Percentiles rank a stretch among this genome's conserved stretches.
Evolutionary conservation across 2,329 filamentous ascomycete species (phyloP).

Genomic region (Aspergillus oerlinghausenensis): DNA sequence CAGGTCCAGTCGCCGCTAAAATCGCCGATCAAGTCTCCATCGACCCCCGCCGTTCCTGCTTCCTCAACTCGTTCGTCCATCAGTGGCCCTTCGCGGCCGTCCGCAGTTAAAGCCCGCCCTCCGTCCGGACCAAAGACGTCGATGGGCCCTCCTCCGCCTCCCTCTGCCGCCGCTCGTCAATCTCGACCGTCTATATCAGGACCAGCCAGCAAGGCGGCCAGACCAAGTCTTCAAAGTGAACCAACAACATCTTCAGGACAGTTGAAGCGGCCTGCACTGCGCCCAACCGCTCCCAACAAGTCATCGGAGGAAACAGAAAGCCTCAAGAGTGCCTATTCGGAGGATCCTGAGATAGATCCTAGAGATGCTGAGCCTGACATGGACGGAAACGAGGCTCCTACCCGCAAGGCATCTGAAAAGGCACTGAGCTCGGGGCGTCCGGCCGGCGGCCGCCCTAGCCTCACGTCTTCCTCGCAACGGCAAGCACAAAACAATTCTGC

Average conservation of each 20-base stretch:
- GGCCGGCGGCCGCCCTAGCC: slow-evolving; percentile 22
- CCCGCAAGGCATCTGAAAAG: slow-evolving; percentile 20
- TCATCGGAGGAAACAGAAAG: slow-evolving; percentile 24
- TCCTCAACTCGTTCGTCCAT: slow-evolving; percentile 42
- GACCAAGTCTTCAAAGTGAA: slow-evolving; percentile 26
- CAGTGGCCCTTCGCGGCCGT: slow-evolving; percentile 52
- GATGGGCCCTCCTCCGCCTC: slow-evolving; percentile 59
- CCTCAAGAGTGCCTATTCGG: slow-evolving; percentile 22
- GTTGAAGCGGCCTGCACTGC: slow-evolving; percentile 33
- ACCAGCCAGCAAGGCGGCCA: slow-evolving; percentile 28
- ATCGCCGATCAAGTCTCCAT: slow-evolving; percentile 73
- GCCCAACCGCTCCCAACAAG: slow-evolving; percentile 23
- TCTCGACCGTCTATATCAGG: slow-evolving; percentile 39
- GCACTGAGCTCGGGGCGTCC: slow-evolving; percentile 21
- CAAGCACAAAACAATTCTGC: slow-evolving; percentile 39
- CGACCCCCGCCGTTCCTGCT: slow-evolving; percentile 53
- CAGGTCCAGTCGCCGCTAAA: slow-evolving; percentile 65
- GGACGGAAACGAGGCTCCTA: slow-evolving; percentile 15
- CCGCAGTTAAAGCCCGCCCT: slow-evolving; percentile 50
- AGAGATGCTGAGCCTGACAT: slow-evolving; percentile 20
- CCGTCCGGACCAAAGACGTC: slow-evolving; percentile 56
- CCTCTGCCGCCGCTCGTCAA: slow-evolving; percentile 26
- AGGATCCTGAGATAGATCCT: slow-evolving; percentile 27
- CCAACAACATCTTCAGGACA: slow-evolving; percentile 18
- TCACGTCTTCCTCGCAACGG: slow-evolving; percentile 32